A percentile compares a stretch with the other conserved stretches of the same genome.
These are phyloP conservation scores for Kodamaea kaohsiungensis DNA, from an alignment of 805 yeast genomes.

Conservation along the genomic window DNA sequence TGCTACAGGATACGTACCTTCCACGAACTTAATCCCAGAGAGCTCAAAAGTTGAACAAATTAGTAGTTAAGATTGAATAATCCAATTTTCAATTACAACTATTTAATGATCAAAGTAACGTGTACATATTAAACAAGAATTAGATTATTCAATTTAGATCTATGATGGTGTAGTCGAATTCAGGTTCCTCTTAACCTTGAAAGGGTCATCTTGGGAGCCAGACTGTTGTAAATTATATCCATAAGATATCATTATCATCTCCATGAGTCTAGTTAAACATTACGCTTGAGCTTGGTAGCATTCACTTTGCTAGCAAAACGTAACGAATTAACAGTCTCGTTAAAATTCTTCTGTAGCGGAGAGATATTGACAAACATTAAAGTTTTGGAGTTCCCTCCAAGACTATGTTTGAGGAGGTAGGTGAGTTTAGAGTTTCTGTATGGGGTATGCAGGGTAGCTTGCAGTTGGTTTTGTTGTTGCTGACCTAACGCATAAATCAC, in stretches of 20 bases:
- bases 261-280: not conserved
- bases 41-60: not conserved
- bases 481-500: conserved; percentile 72
- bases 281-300: conserved; percentile 38
- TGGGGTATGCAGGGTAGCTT: conserved; percentile 52
- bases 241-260: no score
- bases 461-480: conserved; percentile 17
- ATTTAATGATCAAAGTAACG: no score
- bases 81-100: conserved; percentile 1
- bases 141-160: not conserved
- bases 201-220: no score
- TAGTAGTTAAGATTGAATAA: not conserved
- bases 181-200: no score
- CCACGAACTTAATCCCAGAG: conserved; percentile 26
- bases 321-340: conserved; percentile 81
- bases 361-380: conserved; percentile 91
- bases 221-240: no score
- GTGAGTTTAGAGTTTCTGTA: conserved; percentile 77
- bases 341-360: conserved; percentile 58
- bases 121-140: no score
- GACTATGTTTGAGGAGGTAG: conserved; percentile 76
- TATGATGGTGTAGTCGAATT: no score
- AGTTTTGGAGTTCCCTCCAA: conserved; percentile 85
- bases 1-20: conserved; percentile 33
- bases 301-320: conserved; percentile 88